Percentiles rank a stretch among this genome's conserved stretches.
Evolutionary conservation across 169 alveolate species (phyloP).

Genomic region (Eimeria necatrix): DNA sequence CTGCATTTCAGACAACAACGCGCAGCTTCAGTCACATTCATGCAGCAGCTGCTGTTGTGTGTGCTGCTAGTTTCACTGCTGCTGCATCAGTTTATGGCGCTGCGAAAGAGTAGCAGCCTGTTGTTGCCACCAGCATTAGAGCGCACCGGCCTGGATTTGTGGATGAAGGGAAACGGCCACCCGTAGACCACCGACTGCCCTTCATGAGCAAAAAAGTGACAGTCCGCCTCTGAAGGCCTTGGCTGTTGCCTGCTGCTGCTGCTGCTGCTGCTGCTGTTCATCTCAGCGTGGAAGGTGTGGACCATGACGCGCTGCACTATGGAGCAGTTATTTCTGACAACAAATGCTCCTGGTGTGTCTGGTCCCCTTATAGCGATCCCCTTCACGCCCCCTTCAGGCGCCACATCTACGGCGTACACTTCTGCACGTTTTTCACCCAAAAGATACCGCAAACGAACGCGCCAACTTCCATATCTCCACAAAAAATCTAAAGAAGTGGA

Average conservation of each 20-base stretch:
- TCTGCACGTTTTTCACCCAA: background rate
- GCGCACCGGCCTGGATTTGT: slow-evolving; percentile 85
- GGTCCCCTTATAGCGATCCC: slow-evolving; percentile 85
- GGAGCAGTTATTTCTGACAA: slow-evolving; percentile 86
- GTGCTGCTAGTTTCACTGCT: background rate
- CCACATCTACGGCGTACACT: slow-evolving; percentile 84
- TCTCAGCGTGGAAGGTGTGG: slow-evolving; percentile 85
- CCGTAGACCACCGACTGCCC: slow-evolving; percentile 89
- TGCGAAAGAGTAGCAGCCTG: background rate
- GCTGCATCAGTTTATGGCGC: background rate
- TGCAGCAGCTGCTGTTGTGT: background rate
- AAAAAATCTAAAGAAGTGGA: background rate
- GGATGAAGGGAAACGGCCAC: slow-evolving; percentile 91
- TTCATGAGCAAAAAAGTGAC: slow-evolving; percentile 84
- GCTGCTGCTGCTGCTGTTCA: slow-evolving; percentile 74
- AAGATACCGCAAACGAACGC: background rate
- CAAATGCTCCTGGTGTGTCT: slow-evolving; percentile 85
- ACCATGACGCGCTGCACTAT: slow-evolving; percentile 86
- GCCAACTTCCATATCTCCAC: background rate
- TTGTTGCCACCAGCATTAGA: background rate
- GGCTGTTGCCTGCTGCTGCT: slow-evolving; percentile 1
- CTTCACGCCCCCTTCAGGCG: slow-evolving; percentile 90
- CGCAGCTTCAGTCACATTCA: background rate
- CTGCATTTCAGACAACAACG: slow-evolving; percentile 30
- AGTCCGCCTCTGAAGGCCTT: slow-evolving; percentile 66